Percentiles rank a stretch among this genome's conserved stretches.
Evolutionary conservation across 306 rosid species (phyloP).

Genomic region (Herpetospermum pedunculosum): DNA sequence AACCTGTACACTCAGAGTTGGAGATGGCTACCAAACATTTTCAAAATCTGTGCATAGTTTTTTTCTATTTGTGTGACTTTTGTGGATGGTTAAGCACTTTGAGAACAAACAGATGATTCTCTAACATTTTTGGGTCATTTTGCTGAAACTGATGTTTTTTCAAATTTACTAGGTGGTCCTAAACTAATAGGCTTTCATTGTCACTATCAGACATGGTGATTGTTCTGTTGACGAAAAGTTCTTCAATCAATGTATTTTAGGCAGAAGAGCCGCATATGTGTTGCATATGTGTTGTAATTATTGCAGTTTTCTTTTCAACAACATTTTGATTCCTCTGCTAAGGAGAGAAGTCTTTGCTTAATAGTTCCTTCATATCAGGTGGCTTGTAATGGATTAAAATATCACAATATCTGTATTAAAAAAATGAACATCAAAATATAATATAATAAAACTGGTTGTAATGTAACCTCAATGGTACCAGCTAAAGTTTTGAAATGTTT

Average conservation of each 20-base stretch:
- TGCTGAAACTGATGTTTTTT: slow-evolving; percentile 1
- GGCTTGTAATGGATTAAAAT: not conserved
- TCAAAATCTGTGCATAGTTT: not conserved
- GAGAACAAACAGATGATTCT: not conserved
- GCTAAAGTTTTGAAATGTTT: not conserved
- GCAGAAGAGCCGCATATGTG: not conserved
- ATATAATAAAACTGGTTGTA: not conserved
- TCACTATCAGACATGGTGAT: slow-evolving; percentile 49
- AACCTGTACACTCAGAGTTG: too few species aligned
- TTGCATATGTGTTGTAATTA: not conserved
- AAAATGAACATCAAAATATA: not conserved
- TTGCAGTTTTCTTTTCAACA: slow-evolving; percentile 8
- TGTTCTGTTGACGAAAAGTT: slow-evolving; percentile 42
- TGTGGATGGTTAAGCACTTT: not conserved
- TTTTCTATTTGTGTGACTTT: slow-evolving; percentile 3
- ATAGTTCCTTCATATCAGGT: not conserved
- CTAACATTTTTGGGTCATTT: not conserved
- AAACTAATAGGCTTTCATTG: slow-evolving; percentile 32
- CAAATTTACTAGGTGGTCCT: slow-evolving; percentile 9
- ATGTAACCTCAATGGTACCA: not conserved
- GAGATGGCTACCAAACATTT: not conserved
- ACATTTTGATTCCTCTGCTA: not conserved
- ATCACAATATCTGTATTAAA: not conserved
- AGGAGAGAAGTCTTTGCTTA: not conserved
- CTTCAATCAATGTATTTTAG: slow-evolving; percentile 23